Evolutionary conservation across 345 rosid genomes (phyloP).

Genomic region (Dimocarpus longan): DNA sequence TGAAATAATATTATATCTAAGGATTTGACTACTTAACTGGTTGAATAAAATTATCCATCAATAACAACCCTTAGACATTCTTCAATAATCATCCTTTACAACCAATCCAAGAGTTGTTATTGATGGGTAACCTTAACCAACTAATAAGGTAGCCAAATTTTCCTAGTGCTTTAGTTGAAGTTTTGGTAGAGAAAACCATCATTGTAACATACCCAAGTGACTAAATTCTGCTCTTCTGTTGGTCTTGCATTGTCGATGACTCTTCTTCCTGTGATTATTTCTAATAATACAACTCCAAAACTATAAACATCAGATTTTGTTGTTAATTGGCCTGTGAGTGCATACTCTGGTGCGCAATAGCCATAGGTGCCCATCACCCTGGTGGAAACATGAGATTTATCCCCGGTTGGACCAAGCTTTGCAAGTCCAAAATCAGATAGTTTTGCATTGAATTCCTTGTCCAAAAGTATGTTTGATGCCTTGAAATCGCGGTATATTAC

Average conservation of each 20-base stretch:
- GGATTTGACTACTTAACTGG: too few species aligned
- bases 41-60: too few species aligned
- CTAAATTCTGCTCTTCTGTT: conserved; percentile 66
- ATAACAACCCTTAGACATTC: too few species aligned
- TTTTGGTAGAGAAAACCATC: not conserved
- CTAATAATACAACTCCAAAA: conserved; percentile 81
- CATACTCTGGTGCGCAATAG: conserved; percentile 81
- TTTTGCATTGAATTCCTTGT: conserved; percentile 61
- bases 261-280: conserved; percentile 81
- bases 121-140: too few species aligned
- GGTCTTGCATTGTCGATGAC: conserved; percentile 69
- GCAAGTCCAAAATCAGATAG: conserved; percentile 90
- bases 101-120: too few species aligned
- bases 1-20: too few species aligned
- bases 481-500: conserved; percentile 84
- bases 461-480: conserved; percentile 72
- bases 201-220: conserved; percentile 57
- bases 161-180: not conserved
- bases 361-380: conserved; percentile 94
- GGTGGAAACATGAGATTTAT: conserved; percentile 68
- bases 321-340: conserved; percentile 68
- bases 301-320: conserved; percentile 79
- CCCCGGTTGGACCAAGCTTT: conserved; percentile 79
- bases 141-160: too few species aligned
- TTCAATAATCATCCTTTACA: too few species aligned